These are phyloP conservation scores for Tagetes patula DNA, from an alignment of 129 eudicot genomes.

Conservation along the genomic window DNA sequence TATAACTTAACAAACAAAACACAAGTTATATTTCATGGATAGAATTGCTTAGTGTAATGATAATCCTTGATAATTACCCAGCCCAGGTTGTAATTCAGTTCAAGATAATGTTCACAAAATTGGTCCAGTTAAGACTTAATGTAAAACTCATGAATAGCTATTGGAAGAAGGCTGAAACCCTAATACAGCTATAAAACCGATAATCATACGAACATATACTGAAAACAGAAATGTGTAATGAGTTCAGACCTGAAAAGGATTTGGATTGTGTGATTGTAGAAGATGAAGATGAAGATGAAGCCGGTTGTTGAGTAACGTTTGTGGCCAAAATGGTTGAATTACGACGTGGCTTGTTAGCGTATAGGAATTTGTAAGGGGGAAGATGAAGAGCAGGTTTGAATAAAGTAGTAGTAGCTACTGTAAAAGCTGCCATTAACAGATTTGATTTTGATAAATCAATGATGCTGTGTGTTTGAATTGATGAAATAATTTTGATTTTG, in stretches of 20 bases:
- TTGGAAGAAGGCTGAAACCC: background rate
- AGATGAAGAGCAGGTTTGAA: slow-evolving; percentile 10
- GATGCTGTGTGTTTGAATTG: background rate
- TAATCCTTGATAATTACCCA: background rate
- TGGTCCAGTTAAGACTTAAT: too few species aligned
- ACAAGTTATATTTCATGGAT: too few species aligned
- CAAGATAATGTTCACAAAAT: background rate
- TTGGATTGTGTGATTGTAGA: slow-evolving; percentile 33
- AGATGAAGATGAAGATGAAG: slow-evolving; percentile 21
- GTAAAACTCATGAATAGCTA: too few species aligned
- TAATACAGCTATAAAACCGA: background rate
- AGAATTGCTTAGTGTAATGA: too few species aligned
- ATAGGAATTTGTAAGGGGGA: slow-evolving; percentile 3
- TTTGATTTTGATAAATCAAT: too few species aligned
- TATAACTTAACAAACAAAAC: background rate
- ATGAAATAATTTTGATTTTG: background rate
- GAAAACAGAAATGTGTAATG: slow-evolving; percentile 14
- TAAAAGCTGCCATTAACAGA: slow-evolving; percentile 27
- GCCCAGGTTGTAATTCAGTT: background rate
- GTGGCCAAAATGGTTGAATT: slow-evolving; percentile 38
- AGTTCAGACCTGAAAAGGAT: slow-evolving; percentile 41
- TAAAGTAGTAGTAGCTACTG: slow-evolving; percentile 14
- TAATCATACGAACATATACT: background rate
- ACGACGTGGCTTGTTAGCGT: slow-evolving; percentile 15
- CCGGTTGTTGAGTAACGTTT: slow-evolving; percentile 21